phyloP scores from a whole-genome alignment of 345 rosid genomes.

The Rhizophora mangle region DNA sequence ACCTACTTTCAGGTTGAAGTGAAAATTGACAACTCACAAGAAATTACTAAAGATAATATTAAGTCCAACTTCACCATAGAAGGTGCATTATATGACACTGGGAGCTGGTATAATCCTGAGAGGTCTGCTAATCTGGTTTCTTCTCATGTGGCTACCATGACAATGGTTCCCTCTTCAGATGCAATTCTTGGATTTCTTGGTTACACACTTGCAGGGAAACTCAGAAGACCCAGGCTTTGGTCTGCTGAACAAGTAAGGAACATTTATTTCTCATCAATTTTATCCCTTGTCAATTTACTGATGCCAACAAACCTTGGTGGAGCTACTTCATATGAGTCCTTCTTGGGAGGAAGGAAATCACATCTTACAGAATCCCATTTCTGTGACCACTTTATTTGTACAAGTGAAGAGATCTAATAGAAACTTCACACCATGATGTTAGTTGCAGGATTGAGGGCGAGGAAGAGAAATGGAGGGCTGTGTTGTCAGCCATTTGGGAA shows the following conservation, averaged over 20 bases:
- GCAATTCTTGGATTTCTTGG: conserved; percentile 61
- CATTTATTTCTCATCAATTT: conserved; percentile 1
- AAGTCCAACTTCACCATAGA: conserved; percentile 59
- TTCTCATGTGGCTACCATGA: conserved; percentile 58
- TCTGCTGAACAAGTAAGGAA: conserved; percentile 87
- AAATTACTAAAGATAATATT: conserved; percentile 46
- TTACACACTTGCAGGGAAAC: conserved; percentile 64
- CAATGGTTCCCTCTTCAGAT: conserved; percentile 41
- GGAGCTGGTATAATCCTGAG: conserved; percentile 50
- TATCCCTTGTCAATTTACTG: too few relatives aligned
- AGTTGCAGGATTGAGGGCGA: too few relatives aligned
- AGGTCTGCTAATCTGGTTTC: conserved; percentile 48
- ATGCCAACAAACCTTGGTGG: too few relatives aligned
- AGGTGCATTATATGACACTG: conserved; percentile 73
- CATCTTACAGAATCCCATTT: too few relatives aligned
- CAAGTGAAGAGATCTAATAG: too few relatives aligned
- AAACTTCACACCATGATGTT: too few relatives aligned
- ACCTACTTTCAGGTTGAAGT: conserved; percentile 73
- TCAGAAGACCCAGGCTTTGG: conserved; percentile 87
- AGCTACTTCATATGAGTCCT: too few relatives aligned
- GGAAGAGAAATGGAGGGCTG: too few relatives aligned
- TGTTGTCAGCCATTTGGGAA: too few relatives aligned
- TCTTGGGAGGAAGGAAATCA: too few relatives aligned
- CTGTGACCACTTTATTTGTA: too few relatives aligned
- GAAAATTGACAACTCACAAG: conserved; percentile 59